These are phyloP conservation scores for Coemansia asiatica DNA, from an alignment of 192 early-diverging fungal genomes.

Conservation along the genomic window DNA sequence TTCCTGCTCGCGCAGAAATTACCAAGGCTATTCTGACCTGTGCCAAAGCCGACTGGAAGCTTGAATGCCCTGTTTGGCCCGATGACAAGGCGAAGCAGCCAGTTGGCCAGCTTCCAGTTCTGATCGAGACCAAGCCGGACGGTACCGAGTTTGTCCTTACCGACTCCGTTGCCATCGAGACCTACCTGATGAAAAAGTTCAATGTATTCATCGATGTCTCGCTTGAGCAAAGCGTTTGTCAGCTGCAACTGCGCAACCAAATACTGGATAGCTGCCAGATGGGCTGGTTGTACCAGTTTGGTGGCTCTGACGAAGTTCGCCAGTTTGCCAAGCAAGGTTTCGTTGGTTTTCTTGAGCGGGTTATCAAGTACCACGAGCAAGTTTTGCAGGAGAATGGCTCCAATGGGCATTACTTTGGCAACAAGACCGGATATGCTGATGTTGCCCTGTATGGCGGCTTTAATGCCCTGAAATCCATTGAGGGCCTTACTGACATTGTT, in stretches of 20 bases:
- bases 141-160: slow-evolving; percentile 29
- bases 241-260: slow-evolving; percentile 30
- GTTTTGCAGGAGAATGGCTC: slow-evolving; percentile 53
- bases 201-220: slow-evolving; percentile 19
- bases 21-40: slow-evolving; percentile 42
- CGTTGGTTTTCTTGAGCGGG: slow-evolving; percentile 3
- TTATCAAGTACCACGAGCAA: slow-evolving; percentile 45
- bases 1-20: slow-evolving; percentile 27
- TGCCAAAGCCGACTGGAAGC: slow-evolving; percentile 33
- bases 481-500: neutral
- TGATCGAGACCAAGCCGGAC: slow-evolving; percentile 40
- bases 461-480: neutral
- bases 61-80: slow-evolving; percentile 43
- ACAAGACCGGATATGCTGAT: slow-evolving; percentile 39
- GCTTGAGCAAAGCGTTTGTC: slow-evolving; percentile 19
- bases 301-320: slow-evolving; percentile 5
- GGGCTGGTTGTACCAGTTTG: slow-evolving; percentile 6
- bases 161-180: slow-evolving; percentile 54
- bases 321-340: slow-evolving; percentile 10
- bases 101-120: slow-evolving; percentile 55
- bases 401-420: slow-evolving; percentile 59
- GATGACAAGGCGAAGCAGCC: slow-evolving; percentile 44
- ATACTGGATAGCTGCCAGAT: slow-evolving; percentile 9
- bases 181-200: slow-evolving; percentile 53
- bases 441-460: slow-evolving; percentile 5